Evolutionary conservation across 2,329 filamentous ascomycete genomes (phyloP).

Genomic region (Phaeomoniella chlamydospora): DNA sequence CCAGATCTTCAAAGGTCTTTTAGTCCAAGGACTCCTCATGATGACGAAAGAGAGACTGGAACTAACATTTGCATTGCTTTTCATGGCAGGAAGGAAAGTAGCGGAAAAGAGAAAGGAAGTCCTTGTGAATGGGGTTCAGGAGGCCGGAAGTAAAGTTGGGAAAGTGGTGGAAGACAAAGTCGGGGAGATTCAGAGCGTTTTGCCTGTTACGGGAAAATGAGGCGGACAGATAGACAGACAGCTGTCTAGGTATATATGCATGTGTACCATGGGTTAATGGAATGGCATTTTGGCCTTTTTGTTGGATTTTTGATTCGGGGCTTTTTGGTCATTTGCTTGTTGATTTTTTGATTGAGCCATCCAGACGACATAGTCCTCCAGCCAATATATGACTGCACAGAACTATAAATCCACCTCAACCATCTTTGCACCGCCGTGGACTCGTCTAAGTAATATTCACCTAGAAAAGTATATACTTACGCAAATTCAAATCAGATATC

Average conservation of each 20-base stretch:
- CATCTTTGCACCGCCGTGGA: too few species aligned
- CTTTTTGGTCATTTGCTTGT: not conserved
- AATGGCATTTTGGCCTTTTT: constrained; percentile 2
- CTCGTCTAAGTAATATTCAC: too few species aligned
- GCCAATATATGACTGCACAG: too few species aligned
- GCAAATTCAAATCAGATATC: too few species aligned
- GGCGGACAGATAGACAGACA: not conserved
- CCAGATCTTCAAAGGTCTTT: constrained; percentile 79
- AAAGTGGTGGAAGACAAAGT: constrained; percentile 9
- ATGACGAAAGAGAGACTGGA: constrained; percentile 98
- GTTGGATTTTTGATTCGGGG: constrained; percentile 4
- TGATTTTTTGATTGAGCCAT: too few species aligned
- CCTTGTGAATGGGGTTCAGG: constrained; percentile 50
- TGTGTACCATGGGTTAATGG: too few species aligned
- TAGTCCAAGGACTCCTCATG: constrained; percentile 95
- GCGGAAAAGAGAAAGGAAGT: constrained; percentile 55
- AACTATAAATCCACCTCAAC: too few species aligned
- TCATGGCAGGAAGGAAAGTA: constrained; percentile 74
- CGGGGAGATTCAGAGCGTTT: constrained; percentile 38
- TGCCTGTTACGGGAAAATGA: constrained; percentile 33
- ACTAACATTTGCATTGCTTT: constrained; percentile 69
- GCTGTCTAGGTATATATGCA: too few species aligned
- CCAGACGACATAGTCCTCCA: too few species aligned
- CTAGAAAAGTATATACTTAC: too few species aligned
- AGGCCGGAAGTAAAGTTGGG: constrained; percentile 7